Evolutionary conservation across 257 asterid species (phyloP), one percentile per base, ranked within the genome.

Genomic region (Petunia axillaris): DNA sequence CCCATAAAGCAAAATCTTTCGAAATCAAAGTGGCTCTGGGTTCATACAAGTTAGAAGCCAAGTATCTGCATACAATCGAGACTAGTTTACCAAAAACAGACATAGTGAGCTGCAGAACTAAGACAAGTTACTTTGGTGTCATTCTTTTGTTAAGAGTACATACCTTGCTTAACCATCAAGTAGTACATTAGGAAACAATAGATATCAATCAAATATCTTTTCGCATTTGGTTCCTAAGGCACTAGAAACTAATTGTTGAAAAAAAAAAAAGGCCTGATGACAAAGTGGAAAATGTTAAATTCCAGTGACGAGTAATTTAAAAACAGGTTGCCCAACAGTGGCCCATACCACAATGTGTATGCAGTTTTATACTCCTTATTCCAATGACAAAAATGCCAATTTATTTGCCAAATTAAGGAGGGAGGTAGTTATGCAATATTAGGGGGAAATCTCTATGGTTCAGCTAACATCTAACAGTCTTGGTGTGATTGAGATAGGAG

Each of bases 41-140:
- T 68, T 68, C 76, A 25, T 25, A 68, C 57, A 43, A 68, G n/a
- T 8, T 68, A 67, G 55, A 67, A 59, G 55, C 38, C 55, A 67
- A 67, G n/a, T n/a, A 67, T 67, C 76, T 68, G 41, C 75, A 7
- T 15, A 67, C 55, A n/a, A 7, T 67, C 44, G 8, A 68, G 44
- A 16, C 40, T 66, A 66, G 75, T 41, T 15, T 15, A 66, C 75
- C 54, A 41, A 6, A 38, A 40, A 40, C 40, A 6, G 25, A 55
- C 62, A 55, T 14, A 40, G 8, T 14, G 74, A 4, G 3, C 3
- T 5, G 15, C 14, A 4, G 5, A 41, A 66, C 1, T 41, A 15
- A 66, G 3, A 66, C 54, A 66, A 2, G 7, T 66, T 66, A 66
- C 53, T 3, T 41, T 40, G 75, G 14, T 41, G 10, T 1, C 15